Percentiles rank a stretch among this genome's conserved stretches.
Conservation (phyloP, 148 eudicot genomes). For the Dysphania ambrosioides region DNA sequence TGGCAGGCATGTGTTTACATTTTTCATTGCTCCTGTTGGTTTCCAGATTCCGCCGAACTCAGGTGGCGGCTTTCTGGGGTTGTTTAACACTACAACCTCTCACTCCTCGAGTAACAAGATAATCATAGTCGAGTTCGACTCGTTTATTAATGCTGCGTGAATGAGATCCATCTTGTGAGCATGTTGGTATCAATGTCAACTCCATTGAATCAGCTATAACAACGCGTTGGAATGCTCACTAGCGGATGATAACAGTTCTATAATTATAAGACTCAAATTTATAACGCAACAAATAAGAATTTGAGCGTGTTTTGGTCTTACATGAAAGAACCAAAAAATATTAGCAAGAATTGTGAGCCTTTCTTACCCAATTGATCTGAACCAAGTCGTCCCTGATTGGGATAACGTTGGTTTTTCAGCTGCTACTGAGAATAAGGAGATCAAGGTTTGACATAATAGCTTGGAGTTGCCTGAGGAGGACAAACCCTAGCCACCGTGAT, state of each 20-base stretch:
- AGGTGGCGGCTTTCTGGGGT: slow-evolving; percentile 40
- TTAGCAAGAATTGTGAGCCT: slow-evolving; percentile 26
- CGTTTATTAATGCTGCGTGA: slow-evolving; percentile 29
- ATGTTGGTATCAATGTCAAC: slow-evolving; percentile 53
- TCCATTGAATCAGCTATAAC: slow-evolving; percentile 33
- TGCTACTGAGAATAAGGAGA: slow-evolving; percentile 47
- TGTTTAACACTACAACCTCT: slow-evolving; percentile 47
- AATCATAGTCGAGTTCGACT: slow-evolving; percentile 49
- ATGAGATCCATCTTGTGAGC: slow-evolving; percentile 48
- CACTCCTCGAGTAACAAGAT: slow-evolving; percentile 31
- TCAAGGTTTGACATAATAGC: too few relatives aligned
- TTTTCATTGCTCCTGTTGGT: slow-evolving; percentile 43
- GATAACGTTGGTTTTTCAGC: slow-evolving; percentile 47
- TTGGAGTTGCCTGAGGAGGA: not conserved
- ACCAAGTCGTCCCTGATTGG: slow-evolving; percentile 37
- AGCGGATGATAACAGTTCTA: too few relatives aligned
- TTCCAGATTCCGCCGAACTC: slow-evolving; percentile 50
- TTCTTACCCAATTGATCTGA: slow-evolving; percentile 41
- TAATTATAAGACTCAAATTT: too few relatives aligned
- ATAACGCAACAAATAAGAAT: slow-evolving; percentile 33
- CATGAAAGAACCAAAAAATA: not conserved
- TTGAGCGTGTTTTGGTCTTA: slow-evolving; percentile 50
- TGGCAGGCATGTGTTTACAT: slow-evolving; percentile 49
- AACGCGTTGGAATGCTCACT: slow-evolving; percentile 46
- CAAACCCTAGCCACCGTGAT: too few relatives aligned